These are phyloP conservation scores for Xylaria sp. DNA, from an alignment of 2,329 filamentous ascomycete genomes.

Conservation along the genomic window DNA sequence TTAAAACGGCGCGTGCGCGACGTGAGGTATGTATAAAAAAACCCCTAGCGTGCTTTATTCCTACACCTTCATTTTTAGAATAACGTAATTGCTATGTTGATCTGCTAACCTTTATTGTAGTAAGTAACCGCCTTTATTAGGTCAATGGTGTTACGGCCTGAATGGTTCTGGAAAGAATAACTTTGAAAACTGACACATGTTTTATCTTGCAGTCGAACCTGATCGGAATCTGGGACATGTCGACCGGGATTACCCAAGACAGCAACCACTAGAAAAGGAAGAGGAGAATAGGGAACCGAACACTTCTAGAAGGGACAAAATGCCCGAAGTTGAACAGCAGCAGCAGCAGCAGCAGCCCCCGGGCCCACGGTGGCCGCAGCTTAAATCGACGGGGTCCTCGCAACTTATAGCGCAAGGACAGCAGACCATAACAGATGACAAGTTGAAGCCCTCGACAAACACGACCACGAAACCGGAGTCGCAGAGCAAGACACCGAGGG, in stretches of 20 bases:
- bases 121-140: no score
- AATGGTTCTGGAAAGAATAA: no score
- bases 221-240: slow-evolving; percentile 80
- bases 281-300: slow-evolving; percentile 12
- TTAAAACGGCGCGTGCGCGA: slow-evolving; percentile 85
- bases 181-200: no score
- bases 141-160: no score
- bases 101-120: no score
- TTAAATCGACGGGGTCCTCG: not conserved
- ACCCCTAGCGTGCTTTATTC: no score
- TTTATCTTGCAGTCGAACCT: no score
- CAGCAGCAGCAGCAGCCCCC: not conserved
- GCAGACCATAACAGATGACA: not conserved
- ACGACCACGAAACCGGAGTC: not conserved
- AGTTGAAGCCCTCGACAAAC: not conserved
- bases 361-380: slow-evolving; percentile 12
- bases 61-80: no score
- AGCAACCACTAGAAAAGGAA: slow-evolving; percentile 5
- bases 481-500: not conserved
- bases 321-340: not conserved
- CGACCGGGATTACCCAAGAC: slow-evolving; percentile 56
- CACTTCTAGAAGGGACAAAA: not conserved
- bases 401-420: not conserved
- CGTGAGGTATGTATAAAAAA: no score
- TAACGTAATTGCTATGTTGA: no score